Evolutionary conservation across 306 rosid species (phyloP), one percentile per base, ranked within the genome.

Genomic region (Quercus robur): DNA sequence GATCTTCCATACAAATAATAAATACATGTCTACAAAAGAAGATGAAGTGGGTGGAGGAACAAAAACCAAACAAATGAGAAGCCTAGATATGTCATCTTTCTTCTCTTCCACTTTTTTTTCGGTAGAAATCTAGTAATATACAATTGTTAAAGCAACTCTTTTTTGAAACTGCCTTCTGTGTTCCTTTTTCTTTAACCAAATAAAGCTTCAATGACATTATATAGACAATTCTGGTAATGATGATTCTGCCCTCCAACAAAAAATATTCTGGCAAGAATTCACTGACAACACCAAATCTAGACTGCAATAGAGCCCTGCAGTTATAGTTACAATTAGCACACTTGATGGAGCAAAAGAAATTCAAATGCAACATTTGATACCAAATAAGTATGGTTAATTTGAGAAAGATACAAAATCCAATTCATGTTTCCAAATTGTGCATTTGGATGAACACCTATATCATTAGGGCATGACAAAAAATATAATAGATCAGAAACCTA

Each of bases 261-360:
- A 73, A 49, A 19, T 15, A 30, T 73, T 46, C 13, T 55, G 62
- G 77, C 77, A 44, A 52, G n/a, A 73, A 73, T 56, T 73, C 77
- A 18, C 64, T 73, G 64, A 31, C 49, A 54, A 7, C 77, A 54
- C 46, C 77, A 73, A 67, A 33, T 67, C 72, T 67, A 33, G 23
- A 67, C 71, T 35, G 71, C 51, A 33, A 33, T 18, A 33, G 71
- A 67, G 21, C 25, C 69, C 52, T 67, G 71, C 44, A 67, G 71
- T 19, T 8, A 67, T 67, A 67, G 71, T 18, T 67, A 33, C 6
- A 25, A 10, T 67, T 18, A 67, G 52, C 23, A 62, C 68, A 66
- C 5, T 3, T 15, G 20, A 17, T 66, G 15, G n/a, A 17, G 31
- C 46, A 0, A 23, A 31, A 66, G n/a, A 15, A 66, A 15, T 17